Evolutionary conservation across 768 basidiomycete genomes (phyloP), one percentile per base, ranked within the genome.

Genomic region (Daedaleopsis nitida): DNA sequence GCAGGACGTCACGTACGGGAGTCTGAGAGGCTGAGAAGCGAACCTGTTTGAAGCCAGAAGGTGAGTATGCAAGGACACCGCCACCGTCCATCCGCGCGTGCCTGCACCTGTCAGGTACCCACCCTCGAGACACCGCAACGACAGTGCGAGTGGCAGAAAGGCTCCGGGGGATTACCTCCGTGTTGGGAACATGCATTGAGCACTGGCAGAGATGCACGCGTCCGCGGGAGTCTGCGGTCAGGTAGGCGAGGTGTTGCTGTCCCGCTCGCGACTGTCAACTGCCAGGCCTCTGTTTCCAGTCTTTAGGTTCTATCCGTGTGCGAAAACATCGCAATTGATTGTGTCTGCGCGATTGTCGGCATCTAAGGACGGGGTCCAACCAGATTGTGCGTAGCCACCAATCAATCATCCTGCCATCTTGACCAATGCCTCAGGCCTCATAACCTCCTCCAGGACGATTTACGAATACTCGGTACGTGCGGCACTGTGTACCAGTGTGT

Each of bases 21-120:
- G n/a, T 38, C 37, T 38, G 37, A 13, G 23, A 24, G 23, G 47
- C 47, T 23, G 47, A 37, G 51, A 38, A 38, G 51, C 34, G 16
- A 21, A n/a, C 34, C 16, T 49, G 47, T 24, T 52, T 52, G 51
- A 52, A 52, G 51, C 16, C 34, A 37, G 51, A 52, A 52, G 51
- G 51, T 52, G 51, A 52, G 51, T 34, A 52, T 52, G 51, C 51
- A 17, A 21, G 51, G 37, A 52, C 51, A 52, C 51, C 51, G 51
- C 51, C 51, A 52, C 51, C 51, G 14, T n/a, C 37, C 39, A 42
- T 12, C 7, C 47, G 24, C 19, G 19, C 13, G 23, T 49, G 47
- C 47, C 13, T 42, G 47, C 19, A 23, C 23, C 19, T 27, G 47
- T 49, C 47, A 49, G 23, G 39, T 13, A 13, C 23, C 9, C 47